These are phyloP conservation scores for Suillus occidentalis DNA, from an alignment of 768 basidiomycete species.

Conservation along the genomic window DNA sequence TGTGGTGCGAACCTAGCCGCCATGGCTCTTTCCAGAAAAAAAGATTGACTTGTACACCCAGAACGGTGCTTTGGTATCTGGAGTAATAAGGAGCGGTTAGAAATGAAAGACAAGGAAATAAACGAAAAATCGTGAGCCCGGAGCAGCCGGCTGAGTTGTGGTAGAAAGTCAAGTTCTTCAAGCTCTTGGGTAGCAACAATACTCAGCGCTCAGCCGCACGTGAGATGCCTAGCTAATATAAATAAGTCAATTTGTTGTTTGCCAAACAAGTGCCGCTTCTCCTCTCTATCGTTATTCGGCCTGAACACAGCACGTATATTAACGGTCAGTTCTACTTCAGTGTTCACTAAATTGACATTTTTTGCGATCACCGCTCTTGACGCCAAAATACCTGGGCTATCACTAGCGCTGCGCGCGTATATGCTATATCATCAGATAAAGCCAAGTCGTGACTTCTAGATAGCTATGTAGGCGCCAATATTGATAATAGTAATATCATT, in stretches of 20 bases:
- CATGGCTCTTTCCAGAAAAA: slow-evolving; percentile 15
- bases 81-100: slow-evolving; percentile 14
- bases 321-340: not conserved
- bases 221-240: too few species aligned
- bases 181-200: slow-evolving; percentile 1
- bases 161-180: not conserved
- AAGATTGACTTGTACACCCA: slow-evolving; percentile 5
- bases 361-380: not conserved
- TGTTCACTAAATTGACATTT: not conserved
- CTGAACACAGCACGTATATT: too few species aligned
- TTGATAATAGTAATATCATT: not conserved
- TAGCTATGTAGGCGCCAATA: not conserved
- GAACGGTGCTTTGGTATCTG: not conserved
- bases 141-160: slow-evolving; percentile 17
- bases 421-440: not conserved
- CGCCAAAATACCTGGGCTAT: not conserved
- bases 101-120: slow-evolving; percentile 14
- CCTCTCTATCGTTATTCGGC: not conserved
- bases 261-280: not conserved
- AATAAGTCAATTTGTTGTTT: not conserved
- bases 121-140: slow-evolving; percentile 19
- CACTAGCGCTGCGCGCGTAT: not conserved
- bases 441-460: not conserved
- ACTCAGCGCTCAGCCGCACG: too few species aligned
- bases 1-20: slow-evolving; percentile 21